Evolutionary conservation across 768 basidiomycete species (phyloP).

Genomic region (Ramaria sp.): DNA sequence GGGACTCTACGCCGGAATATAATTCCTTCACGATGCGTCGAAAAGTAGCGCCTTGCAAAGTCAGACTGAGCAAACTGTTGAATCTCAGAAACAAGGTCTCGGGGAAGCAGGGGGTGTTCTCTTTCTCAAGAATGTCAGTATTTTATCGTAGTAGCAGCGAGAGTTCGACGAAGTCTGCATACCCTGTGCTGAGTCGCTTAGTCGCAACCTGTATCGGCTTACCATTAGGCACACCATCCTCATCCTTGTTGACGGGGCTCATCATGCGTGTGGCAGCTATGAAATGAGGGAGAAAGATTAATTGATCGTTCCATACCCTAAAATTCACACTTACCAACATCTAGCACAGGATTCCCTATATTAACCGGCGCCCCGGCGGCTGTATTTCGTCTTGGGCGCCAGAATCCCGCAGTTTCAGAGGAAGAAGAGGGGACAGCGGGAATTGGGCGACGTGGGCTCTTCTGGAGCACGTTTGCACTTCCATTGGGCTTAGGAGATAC

Average conservation of each 20-base stretch:
- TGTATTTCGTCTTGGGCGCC: not conserved
- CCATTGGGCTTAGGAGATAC: not conserved
- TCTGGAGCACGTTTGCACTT: not conserved
- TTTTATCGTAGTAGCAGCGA: constrained; percentile 8
- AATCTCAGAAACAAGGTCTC: constrained; percentile 74
- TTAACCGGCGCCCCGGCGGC: not conserved
- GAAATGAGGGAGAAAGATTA: constrained; percentile 6
- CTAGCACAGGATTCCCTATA: constrained; percentile 28
- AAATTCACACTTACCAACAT: constrained; percentile 40
- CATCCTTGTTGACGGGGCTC: constrained; percentile 64
- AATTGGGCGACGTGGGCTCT: constrained; percentile 1
- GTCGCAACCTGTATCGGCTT: constrained; percentile 24
- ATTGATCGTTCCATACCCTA: not conserved
- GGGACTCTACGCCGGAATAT: constrained; percentile 77
- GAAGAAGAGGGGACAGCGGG: not conserved
- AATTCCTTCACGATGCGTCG: constrained; percentile 81
- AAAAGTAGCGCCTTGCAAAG: constrained; percentile 81
- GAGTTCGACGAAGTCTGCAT: constrained; percentile 17
- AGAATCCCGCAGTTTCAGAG: not conserved
- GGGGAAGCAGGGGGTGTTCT: constrained; percentile 66
- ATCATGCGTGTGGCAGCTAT: constrained; percentile 60
- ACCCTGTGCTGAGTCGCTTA: constrained; percentile 51
- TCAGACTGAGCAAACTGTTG: constrained; percentile 79
- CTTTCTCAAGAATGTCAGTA: constrained; percentile 27
- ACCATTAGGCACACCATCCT: constrained; percentile 53